A percentile compares a stretch with the other conserved stretches of the same genome.
These are phyloP conservation scores for Circinella minor DNA, from an alignment of 371 early-diverging fungal species.

Conservation along the genomic window DNA sequence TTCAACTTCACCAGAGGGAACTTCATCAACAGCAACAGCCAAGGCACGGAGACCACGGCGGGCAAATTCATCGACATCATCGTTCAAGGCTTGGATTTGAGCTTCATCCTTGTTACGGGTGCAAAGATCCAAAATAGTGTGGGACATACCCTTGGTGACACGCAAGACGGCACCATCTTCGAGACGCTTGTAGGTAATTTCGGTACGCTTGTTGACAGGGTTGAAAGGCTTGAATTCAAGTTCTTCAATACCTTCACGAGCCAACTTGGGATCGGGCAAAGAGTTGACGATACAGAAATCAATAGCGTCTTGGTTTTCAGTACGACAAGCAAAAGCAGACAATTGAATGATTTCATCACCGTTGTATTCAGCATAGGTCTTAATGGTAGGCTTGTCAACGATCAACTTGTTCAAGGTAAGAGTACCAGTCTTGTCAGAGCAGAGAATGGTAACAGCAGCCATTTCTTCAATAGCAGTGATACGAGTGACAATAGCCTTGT, in stretches of 20 bases:
- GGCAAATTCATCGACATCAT: conserved; percentile 72
- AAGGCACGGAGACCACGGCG: conserved; percentile 80
- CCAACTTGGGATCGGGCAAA: conserved; percentile 51
- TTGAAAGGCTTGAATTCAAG: conserved; percentile 82
- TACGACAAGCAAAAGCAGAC: conserved; percentile 67
- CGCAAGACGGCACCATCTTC: conserved; percentile 62
- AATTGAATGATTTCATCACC: conserved; percentile 58
- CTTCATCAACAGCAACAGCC: conserved; percentile 69
- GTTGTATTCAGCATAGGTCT: conserved; percentile 56
- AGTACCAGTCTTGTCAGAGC: conserved; percentile 95
- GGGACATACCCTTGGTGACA: conserved; percentile 72
- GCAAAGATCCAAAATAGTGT: conserved; percentile 68
- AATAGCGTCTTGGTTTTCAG: conserved; percentile 72
- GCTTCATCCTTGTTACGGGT: conserved; percentile 62
- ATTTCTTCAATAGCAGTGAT: conserved; percentile 87
- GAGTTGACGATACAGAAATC: conserved; percentile 71
- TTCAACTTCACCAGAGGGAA: conserved; percentile 54
- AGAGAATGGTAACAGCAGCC: conserved; percentile 87
- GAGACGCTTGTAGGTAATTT: conserved; percentile 68
- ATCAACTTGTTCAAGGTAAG: conserved; percentile 89
- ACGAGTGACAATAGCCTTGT: conserved; percentile 87
- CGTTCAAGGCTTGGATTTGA: conserved; percentile 49
- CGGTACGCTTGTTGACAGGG: conserved; percentile 83
- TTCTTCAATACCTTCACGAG: conserved; percentile 66
- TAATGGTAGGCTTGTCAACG: conserved; percentile 62